Evolutionary conservation across 306 rosid genomes (phyloP), one percentile per base, ranked within the genome.

Genomic region (Biancaea sappan): DNA sequence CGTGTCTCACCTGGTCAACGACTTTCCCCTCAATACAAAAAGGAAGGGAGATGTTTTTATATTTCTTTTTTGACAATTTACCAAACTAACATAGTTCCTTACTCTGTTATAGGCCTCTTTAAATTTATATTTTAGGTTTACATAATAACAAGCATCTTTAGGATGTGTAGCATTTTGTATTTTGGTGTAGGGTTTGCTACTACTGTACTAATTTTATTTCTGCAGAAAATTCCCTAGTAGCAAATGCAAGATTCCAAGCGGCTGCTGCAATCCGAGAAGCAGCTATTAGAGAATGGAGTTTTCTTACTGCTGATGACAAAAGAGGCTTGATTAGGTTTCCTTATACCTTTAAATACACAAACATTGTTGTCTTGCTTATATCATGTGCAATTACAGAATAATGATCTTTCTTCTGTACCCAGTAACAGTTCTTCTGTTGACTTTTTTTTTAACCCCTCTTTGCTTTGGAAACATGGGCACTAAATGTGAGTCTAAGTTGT

Each of bases 281-380:
- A 65, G 98, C 98, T 68, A 80, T 94, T 54, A 88, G 98, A 80
- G 98, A 94, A 86, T 94, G 98, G 97, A 79, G 85, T 85, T 84
- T 83, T 54, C 94, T 94, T 77, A 77, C 80, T 43, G 66, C 87
- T 69, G 91, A 94, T 81, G 88, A 81, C 70, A 94, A 87, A 81
- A 89, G 82, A 85, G 82, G 71, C 84, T 84, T 94, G 90, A 90
- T 91, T 73, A 89, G 97, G 98, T 94, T 65, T 75, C 51, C 53
- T 56, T 11, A 32, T 52, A 68, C 58, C 57, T 67, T 63, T 40
- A 50, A 19, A 53, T 61, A n/a, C 71, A 24, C 24, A 4, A 60
- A 19, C 37, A 26, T 56, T 26, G 24, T 76, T 76, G 3, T 19
- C 34, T 21, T 60, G 63, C 61, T 43, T 41, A 47, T 40, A 41